Base-by-base conservation (phyloP, 129 eudicot species). In the Tagetes patula region DNA sequence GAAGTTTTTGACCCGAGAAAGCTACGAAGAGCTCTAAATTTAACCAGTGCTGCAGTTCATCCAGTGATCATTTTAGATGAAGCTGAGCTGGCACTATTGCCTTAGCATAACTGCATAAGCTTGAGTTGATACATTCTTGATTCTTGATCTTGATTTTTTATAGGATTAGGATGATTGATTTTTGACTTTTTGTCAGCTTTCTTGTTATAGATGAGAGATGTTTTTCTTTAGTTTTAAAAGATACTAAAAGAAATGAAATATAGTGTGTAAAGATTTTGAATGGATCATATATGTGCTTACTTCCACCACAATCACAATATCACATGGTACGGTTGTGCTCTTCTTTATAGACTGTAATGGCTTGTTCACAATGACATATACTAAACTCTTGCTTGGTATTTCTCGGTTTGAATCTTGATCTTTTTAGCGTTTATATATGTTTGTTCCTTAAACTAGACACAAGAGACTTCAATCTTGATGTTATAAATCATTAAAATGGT, bases 1-100 rank as follows among this genome's bases (percentile, higher is more conserved):
- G 99, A 95, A 89, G 89, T 88, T 1, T 82, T 90, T 41, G 87
- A 95, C 79, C 91, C 86, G 6, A 80, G 90, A 69, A 95, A 90
- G 82, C 94, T 95, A 36, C 80, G 84, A 6, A 86, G 87, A 74
- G 96, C 91, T 41, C 96, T 95, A 37, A 86, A 88, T 56, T 75
- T 86, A 75, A 90, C 85, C 33, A 91, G 85, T 77, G 99, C 97
- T 31, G 91, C 81, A 4, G 96, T 94, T 27, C 89, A 94, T 75
- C 93, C 98, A 1, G 93, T 84, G 74, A 75, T 85, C 61, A 87
- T 89, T 14, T 68, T 84, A 50, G 88, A 83, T 63, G 87, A 73
- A n/a, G 83, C 72, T 53, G 82, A 81, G 46, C 8, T 62, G 42
- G 69, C 75, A 76, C 71, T 76, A 34, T 61, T 37, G 45, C 48